These are phyloP conservation scores for Phytopythium ostracodes DNA, from an alignment of 352 stramenopile genomes.

Conservation along the genomic window DNA sequence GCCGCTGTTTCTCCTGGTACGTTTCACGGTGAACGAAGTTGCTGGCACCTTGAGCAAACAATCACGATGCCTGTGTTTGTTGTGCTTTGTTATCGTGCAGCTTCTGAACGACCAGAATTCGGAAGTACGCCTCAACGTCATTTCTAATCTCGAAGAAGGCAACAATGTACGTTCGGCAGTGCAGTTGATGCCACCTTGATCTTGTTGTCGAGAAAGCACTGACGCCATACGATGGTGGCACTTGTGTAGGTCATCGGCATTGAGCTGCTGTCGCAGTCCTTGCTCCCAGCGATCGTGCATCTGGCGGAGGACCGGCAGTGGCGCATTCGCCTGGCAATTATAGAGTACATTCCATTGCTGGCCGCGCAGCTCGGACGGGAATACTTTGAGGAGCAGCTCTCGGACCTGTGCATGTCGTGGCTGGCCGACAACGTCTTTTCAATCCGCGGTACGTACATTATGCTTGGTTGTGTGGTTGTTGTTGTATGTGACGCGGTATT, in stretches of 20 bases:
- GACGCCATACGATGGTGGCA: not conserved
- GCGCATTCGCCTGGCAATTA: conserved; percentile 97
- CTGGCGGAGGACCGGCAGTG: conserved; percentile 98
- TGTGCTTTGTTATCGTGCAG: conserved; percentile 12
- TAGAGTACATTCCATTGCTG: conserved; percentile 97
- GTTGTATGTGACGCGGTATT: not conserved
- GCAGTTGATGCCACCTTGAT: too few species aligned
- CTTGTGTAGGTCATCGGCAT: conserved; percentile 92
- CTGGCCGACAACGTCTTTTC: conserved; percentile 96
- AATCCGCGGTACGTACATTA: conserved; percentile 77
- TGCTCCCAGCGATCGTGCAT: conserved; percentile 97
- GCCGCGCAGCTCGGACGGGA: conserved; percentile 93
- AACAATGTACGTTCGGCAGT: conserved; percentile 91
- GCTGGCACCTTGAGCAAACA: not conserved
- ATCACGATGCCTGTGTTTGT: conserved; percentile 5
- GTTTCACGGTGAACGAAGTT: conserved; percentile 12
- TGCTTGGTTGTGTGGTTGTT: not conserved
- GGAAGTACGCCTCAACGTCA: conserved; percentile 98
- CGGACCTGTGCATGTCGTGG: conserved; percentile 95
- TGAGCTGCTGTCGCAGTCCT: conserved; percentile 94
- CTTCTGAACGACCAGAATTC: conserved; percentile 96
- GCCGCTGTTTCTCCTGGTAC: conserved; percentile 91
- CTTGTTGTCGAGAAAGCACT: not conserved
- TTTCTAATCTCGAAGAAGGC: conserved; percentile 95
- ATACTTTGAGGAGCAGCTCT: conserved; percentile 96